Evolutionary conservation across 768 basidiomycete species (phyloP).

Genomic region (Dentipellis fragilis): DNA sequence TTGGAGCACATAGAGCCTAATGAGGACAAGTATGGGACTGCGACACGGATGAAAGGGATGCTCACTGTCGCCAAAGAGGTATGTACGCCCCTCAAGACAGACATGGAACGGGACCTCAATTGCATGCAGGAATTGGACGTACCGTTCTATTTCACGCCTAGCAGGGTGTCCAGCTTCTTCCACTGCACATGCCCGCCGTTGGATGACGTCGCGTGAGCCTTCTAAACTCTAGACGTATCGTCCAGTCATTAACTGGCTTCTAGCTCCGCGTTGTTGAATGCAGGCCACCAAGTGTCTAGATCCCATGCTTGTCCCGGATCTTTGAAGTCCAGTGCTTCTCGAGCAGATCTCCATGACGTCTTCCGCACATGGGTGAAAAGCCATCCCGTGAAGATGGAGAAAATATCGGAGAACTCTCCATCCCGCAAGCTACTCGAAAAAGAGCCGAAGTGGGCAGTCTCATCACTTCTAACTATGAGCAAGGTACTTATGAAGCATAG

Average conservation of each 20-base stretch:
- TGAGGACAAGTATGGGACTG: slow-evolving; percentile 63
- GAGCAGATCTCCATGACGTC: slow-evolving; percentile 66
- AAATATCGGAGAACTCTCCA: slow-evolving; percentile 67
- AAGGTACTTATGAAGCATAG: slow-evolving; percentile 24
- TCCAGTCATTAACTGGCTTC: not conserved
- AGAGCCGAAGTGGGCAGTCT: slow-evolving; percentile 47
- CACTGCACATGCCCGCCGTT: slow-evolving; percentile 73
- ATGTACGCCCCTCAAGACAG: slow-evolving; percentile 13
- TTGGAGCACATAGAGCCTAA: slow-evolving; percentile 61
- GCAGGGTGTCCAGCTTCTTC: slow-evolving; percentile 69
- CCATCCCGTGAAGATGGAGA: slow-evolving; percentile 78
- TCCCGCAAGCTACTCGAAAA: slow-evolving; percentile 58
- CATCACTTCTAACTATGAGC: not conserved
- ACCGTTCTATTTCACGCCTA: slow-evolving; percentile 86
- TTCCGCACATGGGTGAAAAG: slow-evolving; percentile 77
- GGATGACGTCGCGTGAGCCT: slow-evolving; percentile 61
- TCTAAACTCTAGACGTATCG: not conserved
- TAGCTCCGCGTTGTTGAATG: slow-evolving; percentile 86
- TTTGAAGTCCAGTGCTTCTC: slow-evolving; percentile 78
- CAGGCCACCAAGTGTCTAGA: slow-evolving; percentile 74
- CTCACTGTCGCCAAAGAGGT: slow-evolving; percentile 84
- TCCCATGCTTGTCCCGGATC: slow-evolving; percentile 88
- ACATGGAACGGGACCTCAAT: not conserved
- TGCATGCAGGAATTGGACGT: slow-evolving; percentile 53
- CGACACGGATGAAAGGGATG: slow-evolving; percentile 90